Evolutionary conservation across 2,329 filamentous ascomycete species (phyloP).

Genomic region (Diaporthe caulivora): DNA sequence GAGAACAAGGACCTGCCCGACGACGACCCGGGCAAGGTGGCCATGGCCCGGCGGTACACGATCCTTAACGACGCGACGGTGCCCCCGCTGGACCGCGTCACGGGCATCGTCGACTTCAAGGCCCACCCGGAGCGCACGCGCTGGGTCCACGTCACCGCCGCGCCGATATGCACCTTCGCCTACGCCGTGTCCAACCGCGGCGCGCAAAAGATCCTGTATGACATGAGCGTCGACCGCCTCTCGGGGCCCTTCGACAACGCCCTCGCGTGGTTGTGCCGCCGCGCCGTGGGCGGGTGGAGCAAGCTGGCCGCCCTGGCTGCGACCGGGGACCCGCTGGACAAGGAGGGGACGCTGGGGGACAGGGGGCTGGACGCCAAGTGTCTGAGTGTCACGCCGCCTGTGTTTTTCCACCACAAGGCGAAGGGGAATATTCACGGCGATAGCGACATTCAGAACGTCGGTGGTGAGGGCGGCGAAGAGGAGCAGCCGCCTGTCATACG

Average conservation of each 20-base stretch:
- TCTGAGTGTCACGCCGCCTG: conserved; percentile 48
- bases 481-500: conserved; percentile 37
- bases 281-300: conserved; percentile 44
- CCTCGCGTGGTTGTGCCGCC: conserved; percentile 48
- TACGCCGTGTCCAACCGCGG: conserved; percentile 48
- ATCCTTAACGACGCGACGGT: conserved; percentile 46
- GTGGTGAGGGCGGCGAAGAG: conserved; percentile 38
- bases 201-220: conserved; percentile 45
- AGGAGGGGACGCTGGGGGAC: conserved; percentile 38
- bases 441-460: conserved; percentile 47
- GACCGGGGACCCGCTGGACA: conserved; percentile 29
- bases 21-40: conserved; percentile 27
- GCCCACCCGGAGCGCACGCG: conserved; percentile 50
- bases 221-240: conserved; percentile 48
- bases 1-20: conserved; percentile 31
- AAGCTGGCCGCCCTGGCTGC: conserved; percentile 22
- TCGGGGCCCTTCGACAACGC: conserved; percentile 49
- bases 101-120: conserved; percentile 45
- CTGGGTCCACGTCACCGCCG: conserved; percentile 51
- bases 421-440: conserved; percentile 45
- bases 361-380: conserved; percentile 49
- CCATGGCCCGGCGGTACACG: conserved; percentile 39
- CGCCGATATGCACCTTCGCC: conserved; percentile 54
- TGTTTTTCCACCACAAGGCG: conserved; percentile 50
- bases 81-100: conserved; percentile 44